phyloP scores from a whole-genome alignment of 2,329 filamentous ascomycete genomes.

The Arthrobotrys musiformis region DNA sequence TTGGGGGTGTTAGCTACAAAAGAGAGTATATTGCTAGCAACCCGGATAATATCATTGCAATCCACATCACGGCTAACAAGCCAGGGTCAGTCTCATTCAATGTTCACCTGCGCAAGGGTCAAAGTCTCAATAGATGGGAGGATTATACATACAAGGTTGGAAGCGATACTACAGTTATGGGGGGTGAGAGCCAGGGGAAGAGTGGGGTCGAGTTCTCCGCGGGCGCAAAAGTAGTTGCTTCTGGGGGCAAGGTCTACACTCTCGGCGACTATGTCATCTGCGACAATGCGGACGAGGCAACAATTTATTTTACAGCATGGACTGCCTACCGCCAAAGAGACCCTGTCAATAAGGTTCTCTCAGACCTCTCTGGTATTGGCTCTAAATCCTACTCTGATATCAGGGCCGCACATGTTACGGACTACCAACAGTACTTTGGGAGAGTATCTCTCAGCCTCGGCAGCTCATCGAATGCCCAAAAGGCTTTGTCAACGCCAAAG shows the following conservation, averaged over 20 bases:
- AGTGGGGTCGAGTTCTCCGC: slow-evolving; percentile 52
- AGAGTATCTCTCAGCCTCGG: slow-evolving; percentile 60
- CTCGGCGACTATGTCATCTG: slow-evolving; percentile 57
- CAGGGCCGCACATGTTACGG: slow-evolving; percentile 55
- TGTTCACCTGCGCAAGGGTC: slow-evolving; percentile 37
- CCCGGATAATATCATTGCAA: slow-evolving; percentile 63
- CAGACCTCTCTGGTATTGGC: slow-evolving; percentile 52
- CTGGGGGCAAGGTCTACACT: slow-evolving; percentile 56
- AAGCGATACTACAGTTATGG: slow-evolving; percentile 40
- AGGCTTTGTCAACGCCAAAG: slow-evolving; percentile 58
- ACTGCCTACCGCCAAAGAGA: slow-evolving; percentile 56
- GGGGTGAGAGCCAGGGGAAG: slow-evolving; percentile 53
- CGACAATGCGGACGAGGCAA: slow-evolving; percentile 57
- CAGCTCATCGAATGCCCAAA: slow-evolving; percentile 49
- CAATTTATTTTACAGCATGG: slow-evolving; percentile 57
- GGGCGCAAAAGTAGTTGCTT: slow-evolving; percentile 54
- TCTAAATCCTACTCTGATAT: slow-evolving; percentile 17
- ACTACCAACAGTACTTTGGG: slow-evolving; percentile 61
- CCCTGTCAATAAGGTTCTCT: slow-evolving; percentile 46
- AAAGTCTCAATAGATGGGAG: slow-evolving; percentile 51
- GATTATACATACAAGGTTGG: slow-evolving; percentile 53
- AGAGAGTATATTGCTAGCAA: slow-evolving; percentile 65
- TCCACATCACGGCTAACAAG: slow-evolving; percentile 58
- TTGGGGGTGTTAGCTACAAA: slow-evolving; percentile 60
- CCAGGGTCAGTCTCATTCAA: slow-evolving; percentile 48